phyloP scores from a whole-genome alignment of 192 early-diverging fungal genomes.

The Backusella morwellensis region DNA sequence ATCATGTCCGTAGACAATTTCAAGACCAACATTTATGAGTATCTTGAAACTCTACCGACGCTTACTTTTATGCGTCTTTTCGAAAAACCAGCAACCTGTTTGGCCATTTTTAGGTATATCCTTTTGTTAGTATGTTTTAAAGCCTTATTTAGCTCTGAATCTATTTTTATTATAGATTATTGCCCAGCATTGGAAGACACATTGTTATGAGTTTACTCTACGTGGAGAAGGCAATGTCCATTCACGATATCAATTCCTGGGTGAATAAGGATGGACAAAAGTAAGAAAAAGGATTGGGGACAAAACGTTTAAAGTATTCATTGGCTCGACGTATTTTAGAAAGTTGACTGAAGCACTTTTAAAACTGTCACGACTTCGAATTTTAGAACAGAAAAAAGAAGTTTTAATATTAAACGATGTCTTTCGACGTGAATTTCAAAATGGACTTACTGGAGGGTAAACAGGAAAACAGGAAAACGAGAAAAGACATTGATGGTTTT shows the following conservation, averaged over 20 bases:
- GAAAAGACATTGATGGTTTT: not conserved
- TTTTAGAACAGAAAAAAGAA: constrained; percentile 55
- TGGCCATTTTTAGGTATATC: constrained; percentile 82
- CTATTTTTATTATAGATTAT: constrained; percentile 42
- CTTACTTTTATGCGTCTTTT: constrained; percentile 79
- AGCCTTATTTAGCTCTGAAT: not conserved
- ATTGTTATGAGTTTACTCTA: constrained; percentile 90
- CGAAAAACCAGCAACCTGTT: constrained; percentile 87
- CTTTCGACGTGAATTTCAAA: constrained; percentile 66
- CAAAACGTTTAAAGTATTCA: not conserved
- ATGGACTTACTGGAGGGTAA: constrained; percentile 74
- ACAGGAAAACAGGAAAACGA: not conserved
- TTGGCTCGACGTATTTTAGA: constrained; percentile 25
- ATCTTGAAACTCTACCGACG: constrained; percentile 74
- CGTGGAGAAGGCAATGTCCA: constrained; percentile 56
- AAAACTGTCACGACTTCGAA: constrained; percentile 69
- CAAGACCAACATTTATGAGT: constrained; percentile 77
- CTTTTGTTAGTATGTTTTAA: not conserved
- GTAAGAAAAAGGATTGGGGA: constrained; percentile 13
- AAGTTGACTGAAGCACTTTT: constrained; percentile 64
- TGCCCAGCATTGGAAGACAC: constrained; percentile 85
- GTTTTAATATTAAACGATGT: constrained; percentile 60
- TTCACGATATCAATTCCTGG: constrained; percentile 49
- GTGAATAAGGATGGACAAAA: constrained; percentile 34
- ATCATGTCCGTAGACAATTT: constrained; percentile 44